Base-by-base conservation (phyloP, 352 stramenopile genomes). In the Elongisporangium undulatum region DNA sequence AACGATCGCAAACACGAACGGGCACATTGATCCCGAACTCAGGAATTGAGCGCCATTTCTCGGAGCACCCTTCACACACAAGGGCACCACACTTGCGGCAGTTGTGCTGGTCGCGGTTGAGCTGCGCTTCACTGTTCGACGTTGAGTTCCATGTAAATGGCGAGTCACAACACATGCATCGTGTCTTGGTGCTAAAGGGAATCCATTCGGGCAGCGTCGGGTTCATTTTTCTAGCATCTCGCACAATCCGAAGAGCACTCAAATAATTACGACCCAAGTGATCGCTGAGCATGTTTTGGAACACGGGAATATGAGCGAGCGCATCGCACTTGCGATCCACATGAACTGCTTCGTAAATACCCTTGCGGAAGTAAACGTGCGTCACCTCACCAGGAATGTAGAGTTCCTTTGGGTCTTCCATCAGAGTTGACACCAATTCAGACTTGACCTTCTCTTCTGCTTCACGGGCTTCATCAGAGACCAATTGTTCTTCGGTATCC, bases 101-200 rank as follows among this genome's bases (percentile, higher is more conserved):
- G 59, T 96, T 96, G 72, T 97, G 87, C 68, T 96, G 89, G 67
- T 97, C 89, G 29, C 82, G 80, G 53, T 94, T 93, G 55, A 91
- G 79, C 64, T 97, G 89, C 2, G 89, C 87, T 54, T 96, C 85
- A 54, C 85, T 95, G 20, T 73, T 87, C n/a, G 85, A 94, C 55
- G 86, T 96, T 64, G 84, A 93, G 62, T 94, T 94, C 87, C 87
- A 96, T 51, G 87, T 96, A 62, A 96, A 96, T 19, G 85, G 84
- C 20, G 77, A 85, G 62, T 94, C 85, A 62, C 87, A 96, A 70
- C 83, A 93, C 87, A 93, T 91, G 69, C 86, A 95, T 15, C 82
- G 81, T 24, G 82, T 90, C 65, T 92, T 90, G 3, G 84, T 94
- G 56, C 83, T 84, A 51, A 90, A 95, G 17, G 81, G 72, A 7